Conservation (phyloP, 208 protist genomes). For the Leishmania tarentolae region DNA sequence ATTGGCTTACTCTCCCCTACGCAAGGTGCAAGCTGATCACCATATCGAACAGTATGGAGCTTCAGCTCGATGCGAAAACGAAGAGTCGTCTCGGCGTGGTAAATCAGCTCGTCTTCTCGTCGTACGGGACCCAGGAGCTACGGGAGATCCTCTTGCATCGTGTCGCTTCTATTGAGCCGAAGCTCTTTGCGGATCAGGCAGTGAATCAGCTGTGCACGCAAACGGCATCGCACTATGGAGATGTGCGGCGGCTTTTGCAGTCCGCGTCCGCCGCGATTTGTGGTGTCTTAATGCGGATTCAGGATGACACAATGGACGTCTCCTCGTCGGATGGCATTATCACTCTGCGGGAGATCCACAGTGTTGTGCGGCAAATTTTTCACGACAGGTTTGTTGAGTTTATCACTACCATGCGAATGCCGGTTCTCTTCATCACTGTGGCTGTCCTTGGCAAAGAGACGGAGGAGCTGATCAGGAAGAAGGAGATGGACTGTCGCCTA, state of each 20-base stretch:
- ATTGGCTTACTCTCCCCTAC: constrained; percentile 85
- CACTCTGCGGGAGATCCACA: constrained; percentile 71
- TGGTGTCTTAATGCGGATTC: constrained; percentile 77
- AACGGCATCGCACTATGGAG: constrained; percentile 87
- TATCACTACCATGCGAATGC: constrained; percentile 68
- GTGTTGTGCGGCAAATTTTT: constrained; percentile 85
- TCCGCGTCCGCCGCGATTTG: constrained; percentile 84
- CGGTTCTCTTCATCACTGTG: constrained; percentile 73
- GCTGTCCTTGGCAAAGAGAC: constrained; percentile 73
- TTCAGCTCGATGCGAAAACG: constrained; percentile 85
- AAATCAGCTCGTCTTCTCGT: constrained; percentile 81
- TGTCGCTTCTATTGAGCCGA: constrained; percentile 61
- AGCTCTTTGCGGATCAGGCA: constrained; percentile 81
- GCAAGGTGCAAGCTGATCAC: constrained; percentile 86
- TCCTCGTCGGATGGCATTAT: constrained; percentile 60
- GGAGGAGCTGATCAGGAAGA: constrained; percentile 44
- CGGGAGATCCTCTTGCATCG: constrained; percentile 72
- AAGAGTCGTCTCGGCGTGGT: constrained; percentile 80
- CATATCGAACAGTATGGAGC: constrained; percentile 90
- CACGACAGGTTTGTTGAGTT: constrained; percentile 90
- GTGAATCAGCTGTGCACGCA: constrained; percentile 84
- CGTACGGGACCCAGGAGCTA: constrained; percentile 78
- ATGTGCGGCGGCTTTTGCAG: constrained; percentile 87
- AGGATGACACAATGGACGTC: constrained; percentile 40
- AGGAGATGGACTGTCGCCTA: constrained; percentile 58